phyloP scores from a whole-genome alignment of 768 basidiomycete species.

The Kwoniella sp. region DNA sequence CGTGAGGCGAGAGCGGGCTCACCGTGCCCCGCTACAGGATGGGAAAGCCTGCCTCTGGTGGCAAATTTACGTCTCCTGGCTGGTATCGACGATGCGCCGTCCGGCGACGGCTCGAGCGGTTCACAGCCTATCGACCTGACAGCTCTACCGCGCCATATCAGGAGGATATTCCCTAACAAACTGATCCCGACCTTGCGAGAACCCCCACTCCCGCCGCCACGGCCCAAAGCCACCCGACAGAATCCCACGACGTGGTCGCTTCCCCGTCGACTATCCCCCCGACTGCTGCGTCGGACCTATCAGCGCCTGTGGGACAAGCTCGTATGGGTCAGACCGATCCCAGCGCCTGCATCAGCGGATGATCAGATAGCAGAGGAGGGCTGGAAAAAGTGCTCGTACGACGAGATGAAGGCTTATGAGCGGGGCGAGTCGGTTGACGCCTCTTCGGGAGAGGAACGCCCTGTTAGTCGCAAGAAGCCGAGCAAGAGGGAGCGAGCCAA shows the following conservation, averaged over 20 bases:
- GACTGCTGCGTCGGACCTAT: constrained; percentile 26
- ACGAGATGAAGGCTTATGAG: constrained; percentile 19
- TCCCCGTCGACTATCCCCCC: constrained; percentile 4
- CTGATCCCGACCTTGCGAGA: neutral
- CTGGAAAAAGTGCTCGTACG: constrained; percentile 19
- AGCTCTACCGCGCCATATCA: neutral
- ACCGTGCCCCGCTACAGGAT: constrained; percentile 18
- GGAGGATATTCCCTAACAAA: constrained; percentile 17
- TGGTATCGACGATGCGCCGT: neutral
- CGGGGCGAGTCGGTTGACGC: neutral
- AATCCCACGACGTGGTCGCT: constrained; percentile 31
- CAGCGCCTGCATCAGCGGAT: neutral
- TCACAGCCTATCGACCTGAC: neutral
- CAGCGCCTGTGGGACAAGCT: constrained; percentile 23
- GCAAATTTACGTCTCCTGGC: constrained; percentile 23
- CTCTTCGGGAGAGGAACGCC: neutral
- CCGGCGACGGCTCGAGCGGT: neutral
- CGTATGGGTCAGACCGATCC: constrained; percentile 21
- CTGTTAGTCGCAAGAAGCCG: neutral
- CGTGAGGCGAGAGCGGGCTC: neutral
- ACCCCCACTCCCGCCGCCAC: constrained; percentile 12
- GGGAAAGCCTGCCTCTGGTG: constrained; percentile 22
- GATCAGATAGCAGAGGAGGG: neutral
- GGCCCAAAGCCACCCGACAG: constrained; percentile 17
- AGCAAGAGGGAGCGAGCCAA: neutral